A percentile compares a stretch with the other conserved stretches of the same genome.
Conservation (phyloP, 768 basidiomycete species). For the Trametes cubensis region DNA sequence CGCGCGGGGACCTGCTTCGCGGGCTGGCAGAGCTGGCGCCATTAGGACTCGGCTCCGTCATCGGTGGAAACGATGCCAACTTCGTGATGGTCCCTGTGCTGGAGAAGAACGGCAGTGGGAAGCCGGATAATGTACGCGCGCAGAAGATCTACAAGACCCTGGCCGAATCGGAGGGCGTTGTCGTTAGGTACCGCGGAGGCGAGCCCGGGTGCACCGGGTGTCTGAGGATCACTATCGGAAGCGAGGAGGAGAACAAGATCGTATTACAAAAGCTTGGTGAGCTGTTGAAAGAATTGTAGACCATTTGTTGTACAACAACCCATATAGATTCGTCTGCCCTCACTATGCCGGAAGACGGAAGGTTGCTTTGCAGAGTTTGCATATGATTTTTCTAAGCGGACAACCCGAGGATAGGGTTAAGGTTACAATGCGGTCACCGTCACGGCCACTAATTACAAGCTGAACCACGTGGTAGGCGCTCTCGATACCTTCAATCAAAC, state of each 20-base stretch:
- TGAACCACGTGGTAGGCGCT: background rate
- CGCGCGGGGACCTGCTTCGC: slow-evolving; percentile 57
- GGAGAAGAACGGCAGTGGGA: slow-evolving; percentile 41
- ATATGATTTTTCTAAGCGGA: too few relatives aligned
- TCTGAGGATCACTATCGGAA: slow-evolving; percentile 88
- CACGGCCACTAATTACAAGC: background rate
- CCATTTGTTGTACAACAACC: background rate
- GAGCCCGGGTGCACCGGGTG: slow-evolving; percentile 89
- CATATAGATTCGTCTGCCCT: background rate
- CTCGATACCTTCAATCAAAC: slow-evolving; percentile 5
- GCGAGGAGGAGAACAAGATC: slow-evolving; percentile 70
- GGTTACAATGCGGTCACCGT: background rate
- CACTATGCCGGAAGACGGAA: too few relatives aligned
- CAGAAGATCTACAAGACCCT: slow-evolving; percentile 72
- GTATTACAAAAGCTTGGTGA: slow-evolving; percentile 57
- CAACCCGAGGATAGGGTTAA: slow-evolving; percentile 9
- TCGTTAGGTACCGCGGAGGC: slow-evolving; percentile 86
- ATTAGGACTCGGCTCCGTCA: slow-evolving; percentile 62
- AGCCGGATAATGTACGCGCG: slow-evolving; percentile 64
- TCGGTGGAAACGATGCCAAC: slow-evolving; percentile 89
- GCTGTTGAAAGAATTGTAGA: slow-evolving; percentile 43
- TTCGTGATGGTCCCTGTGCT: slow-evolving; percentile 85
- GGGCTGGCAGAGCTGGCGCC: slow-evolving; percentile 50
- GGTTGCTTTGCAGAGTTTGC: too few relatives aligned
- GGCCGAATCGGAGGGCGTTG: slow-evolving; percentile 84